Evolutionary conservation across 176 grass and related monocot species (phyloP), one percentile per base, ranked within the genome.

Genomic region (Ananas comosus): DNA sequence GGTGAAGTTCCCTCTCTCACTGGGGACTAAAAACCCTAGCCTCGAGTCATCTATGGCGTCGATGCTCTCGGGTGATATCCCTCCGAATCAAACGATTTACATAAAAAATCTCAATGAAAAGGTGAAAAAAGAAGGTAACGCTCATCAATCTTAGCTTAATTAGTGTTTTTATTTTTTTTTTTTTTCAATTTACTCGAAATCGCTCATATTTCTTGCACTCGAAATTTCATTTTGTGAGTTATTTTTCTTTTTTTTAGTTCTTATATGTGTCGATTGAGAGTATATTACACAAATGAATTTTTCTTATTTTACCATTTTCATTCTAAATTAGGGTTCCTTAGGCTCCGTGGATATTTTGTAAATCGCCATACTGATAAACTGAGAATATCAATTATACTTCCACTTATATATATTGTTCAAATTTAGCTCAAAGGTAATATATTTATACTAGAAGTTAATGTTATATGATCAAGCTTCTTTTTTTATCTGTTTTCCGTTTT

Each of bases 51-150:
- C 29, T 50, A 70, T 59, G 65, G 81, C 18, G 80, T 82, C 70
- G 77, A 99, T 99, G 94, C 72, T 99, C 64, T 90, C 94, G 69
- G 89, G 84, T 66, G 94, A 99, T 78, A 80, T 99, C 23, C 89
- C 93, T 66, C 89, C 94, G 48, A 99, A 86, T 83, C 94, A 99
- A 82, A 97, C 94, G 14, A 74, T 97, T 42, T 97, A 97, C 72
- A 64, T 97, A 76, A 83, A 67, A 24, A 97, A 97, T 74, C 81
- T 97, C 79, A 85, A 97, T 68, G 94, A 97, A 74, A 97, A 93
- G 86, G 70, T 97, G 74, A 97, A 97, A 80, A 99, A 99, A 82
- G 87, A 93, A 90, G 94, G 94, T 99, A 19, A 70, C 12, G 42
- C 3, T 23, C 24, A 17, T 63, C 58, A 42, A 42, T 42, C 33